Conservation (phyloP, 306 rosid species). For the Senna tora region DNA sequence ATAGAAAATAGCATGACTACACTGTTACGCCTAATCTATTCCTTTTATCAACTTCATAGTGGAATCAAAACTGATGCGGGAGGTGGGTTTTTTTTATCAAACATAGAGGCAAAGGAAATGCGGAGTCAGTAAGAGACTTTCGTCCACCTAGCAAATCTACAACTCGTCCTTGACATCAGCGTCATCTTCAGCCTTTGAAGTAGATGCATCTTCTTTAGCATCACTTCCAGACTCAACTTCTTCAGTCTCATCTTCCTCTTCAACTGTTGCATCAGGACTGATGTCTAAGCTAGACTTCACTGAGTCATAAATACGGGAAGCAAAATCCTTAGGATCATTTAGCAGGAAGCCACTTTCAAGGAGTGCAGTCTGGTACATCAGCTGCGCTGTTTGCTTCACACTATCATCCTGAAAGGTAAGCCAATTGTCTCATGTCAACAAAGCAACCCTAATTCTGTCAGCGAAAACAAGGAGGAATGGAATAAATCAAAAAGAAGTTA, state of each 20-base stretch:
- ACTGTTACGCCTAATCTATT: slow-evolving; percentile 37
- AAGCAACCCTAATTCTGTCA: not conserved
- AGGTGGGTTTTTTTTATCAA: slow-evolving; percentile 22
- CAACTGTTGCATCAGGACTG: slow-evolving; percentile 72
- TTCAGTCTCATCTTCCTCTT: slow-evolving; percentile 83
- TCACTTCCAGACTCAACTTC: slow-evolving; percentile 73
- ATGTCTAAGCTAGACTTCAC: slow-evolving; percentile 88
- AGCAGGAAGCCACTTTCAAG: slow-evolving; percentile 88
- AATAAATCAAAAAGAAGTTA: not conserved
- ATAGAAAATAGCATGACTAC: slow-evolving; percentile 38
- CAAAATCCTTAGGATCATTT: slow-evolving; percentile 84
- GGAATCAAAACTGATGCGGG: slow-evolving; percentile 40
- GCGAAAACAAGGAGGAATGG: not conserved
- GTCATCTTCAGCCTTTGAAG: slow-evolving; percentile 40
- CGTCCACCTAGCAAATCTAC: slow-evolving; percentile 51
- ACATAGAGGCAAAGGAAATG: slow-evolving; percentile 26
- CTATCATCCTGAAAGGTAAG: slow-evolving; percentile 70
- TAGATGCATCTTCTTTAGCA: slow-evolving; percentile 44
- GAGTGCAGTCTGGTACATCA: slow-evolving; percentile 94
- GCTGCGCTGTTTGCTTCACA: slow-evolving; percentile 76
- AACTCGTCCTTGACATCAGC: slow-evolving; percentile 68
- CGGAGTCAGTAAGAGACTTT: not conserved
- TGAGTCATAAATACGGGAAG: slow-evolving; percentile 78
- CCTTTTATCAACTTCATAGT: slow-evolving; percentile 19
- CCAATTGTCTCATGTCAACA: slow-evolving; percentile 1